phyloP scores from a whole-genome alignment of 805 yeast species.

The Ogataea degrootiae region DNA sequence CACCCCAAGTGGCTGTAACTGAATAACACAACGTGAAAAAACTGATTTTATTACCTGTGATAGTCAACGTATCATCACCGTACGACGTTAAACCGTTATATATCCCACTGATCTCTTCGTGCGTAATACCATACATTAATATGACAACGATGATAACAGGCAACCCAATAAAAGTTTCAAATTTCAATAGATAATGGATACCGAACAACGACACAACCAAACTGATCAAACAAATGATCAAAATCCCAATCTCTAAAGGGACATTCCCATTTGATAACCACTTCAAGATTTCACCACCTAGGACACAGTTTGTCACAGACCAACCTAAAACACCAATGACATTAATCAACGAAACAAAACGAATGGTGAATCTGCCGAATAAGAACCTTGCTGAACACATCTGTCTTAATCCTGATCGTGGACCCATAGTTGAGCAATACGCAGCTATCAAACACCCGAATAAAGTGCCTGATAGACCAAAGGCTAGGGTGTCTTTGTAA shows the following conservation, averaged over 20 bases:
- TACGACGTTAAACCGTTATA: conserved; percentile 34
- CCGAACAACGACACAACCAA: conserved; percentile 73
- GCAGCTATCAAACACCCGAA: conserved; percentile 77
- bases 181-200: conserved; percentile 61
- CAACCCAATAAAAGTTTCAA: conserved; percentile 62
- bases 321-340: conserved; percentile 83
- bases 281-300: conserved; percentile 79
- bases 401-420: conserved; percentile 84
- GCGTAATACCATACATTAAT: conserved; percentile 59
- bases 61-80: conserved; percentile 35
- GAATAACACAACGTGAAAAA: conserved; percentile 72
- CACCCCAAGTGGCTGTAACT: conserved; percentile 86
- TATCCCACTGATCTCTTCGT: conserved; percentile 32
- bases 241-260: conserved; percentile 69
- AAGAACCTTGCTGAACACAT: conserved; percentile 78
- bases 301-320: conserved; percentile 87
- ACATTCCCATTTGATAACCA: conserved; percentile 61
- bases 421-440: conserved; percentile 83
- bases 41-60: conserved; percentile 65
- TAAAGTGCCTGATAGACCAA: conserved; percentile 59
- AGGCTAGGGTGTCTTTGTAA: conserved; percentile 54
- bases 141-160: conserved; percentile 68
- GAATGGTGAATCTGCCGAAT: conserved; percentile 84
- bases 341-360: conserved; percentile 65
- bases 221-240: conserved; percentile 61